Percentiles rank a stretch among this genome's conserved stretches.
These are phyloP conservation scores for Quillaja saponaria DNA, from an alignment of 306 rosid species.

Conservation along the genomic window DNA sequence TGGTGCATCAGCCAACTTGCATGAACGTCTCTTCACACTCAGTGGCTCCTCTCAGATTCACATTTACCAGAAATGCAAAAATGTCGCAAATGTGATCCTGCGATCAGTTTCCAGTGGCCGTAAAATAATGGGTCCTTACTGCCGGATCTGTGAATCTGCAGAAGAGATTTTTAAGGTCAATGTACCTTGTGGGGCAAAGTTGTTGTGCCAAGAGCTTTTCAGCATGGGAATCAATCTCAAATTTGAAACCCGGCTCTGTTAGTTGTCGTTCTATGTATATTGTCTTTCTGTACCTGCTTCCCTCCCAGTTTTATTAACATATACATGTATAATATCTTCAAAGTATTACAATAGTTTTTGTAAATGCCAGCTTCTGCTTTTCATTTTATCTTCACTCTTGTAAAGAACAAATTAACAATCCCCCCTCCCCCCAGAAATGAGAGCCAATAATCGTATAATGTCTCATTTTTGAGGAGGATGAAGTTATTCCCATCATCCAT, in stretches of 20 bases:
- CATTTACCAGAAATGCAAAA: conserved; percentile 73
- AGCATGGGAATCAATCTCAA: conserved; percentile 94
- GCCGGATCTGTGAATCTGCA: conserved; percentile 68
- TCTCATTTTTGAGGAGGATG: no score
- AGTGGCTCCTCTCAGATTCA: conserved; percentile 89
- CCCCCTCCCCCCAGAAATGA: no score
- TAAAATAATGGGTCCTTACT: conserved; percentile 83
- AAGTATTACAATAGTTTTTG: no score
- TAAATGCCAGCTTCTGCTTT: no score
- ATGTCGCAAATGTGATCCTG: conserved; percentile 68
- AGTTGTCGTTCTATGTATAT: background rate
- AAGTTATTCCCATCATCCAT: no score
- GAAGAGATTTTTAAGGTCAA: conserved; percentile 74
- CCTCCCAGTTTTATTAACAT: no score
- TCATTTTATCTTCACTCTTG: no score
- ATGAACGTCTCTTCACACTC: conserved; percentile 91
- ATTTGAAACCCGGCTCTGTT: conserved; percentile 72
- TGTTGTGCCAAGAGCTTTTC: conserved; percentile 88
- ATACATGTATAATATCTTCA: no score
- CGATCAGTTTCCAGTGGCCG: conserved; percentile 74
- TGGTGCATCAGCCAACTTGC: conserved; percentile 92
- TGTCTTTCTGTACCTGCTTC: background rate
- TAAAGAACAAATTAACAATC: no score
- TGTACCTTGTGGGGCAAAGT: conserved; percentile 91
- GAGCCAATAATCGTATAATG: no score